Evolutionary conservation across 495 filamentous ascomycete species (phyloP).

Genomic region (Articulospora tetracladia): DNA sequence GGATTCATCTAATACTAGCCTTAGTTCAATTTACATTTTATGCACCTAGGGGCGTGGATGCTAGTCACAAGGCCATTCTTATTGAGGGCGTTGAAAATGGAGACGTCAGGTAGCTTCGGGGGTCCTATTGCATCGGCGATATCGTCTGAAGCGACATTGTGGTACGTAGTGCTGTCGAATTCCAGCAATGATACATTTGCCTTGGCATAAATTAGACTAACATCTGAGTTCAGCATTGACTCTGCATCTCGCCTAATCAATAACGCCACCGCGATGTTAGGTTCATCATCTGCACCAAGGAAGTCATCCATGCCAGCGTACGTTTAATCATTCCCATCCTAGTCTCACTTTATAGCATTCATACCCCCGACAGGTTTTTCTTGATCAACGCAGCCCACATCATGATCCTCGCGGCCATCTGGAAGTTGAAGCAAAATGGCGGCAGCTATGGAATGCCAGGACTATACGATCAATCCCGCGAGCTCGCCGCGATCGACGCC

Average conservation of each 20-base stretch:
- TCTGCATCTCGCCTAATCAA: slow-evolving; percentile 15
- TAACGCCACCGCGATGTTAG: slow-evolving; percentile 7
- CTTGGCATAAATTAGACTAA: slow-evolving; percentile 6
- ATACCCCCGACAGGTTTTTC: slow-evolving; percentile 16
- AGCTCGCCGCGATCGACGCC: slow-evolving; percentile 13
- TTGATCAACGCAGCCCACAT: slow-evolving; percentile 17
- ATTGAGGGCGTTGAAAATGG: slow-evolving; percentile 11
- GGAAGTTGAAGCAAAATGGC: slow-evolving; percentile 12
- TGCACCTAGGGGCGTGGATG: slow-evolving; percentile 13
- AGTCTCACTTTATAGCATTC: neutral
- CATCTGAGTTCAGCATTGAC: slow-evolving; percentile 8
- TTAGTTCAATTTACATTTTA: slow-evolving; percentile 19
- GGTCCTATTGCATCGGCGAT: slow-evolving; percentile 17
- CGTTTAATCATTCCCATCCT: neutral
- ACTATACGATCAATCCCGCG: slow-evolving; percentile 4
- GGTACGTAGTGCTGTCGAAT: slow-evolving; percentile 10
- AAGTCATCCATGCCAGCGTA: slow-evolving; percentile 15
- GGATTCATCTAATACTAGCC: no score
- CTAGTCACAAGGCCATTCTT: slow-evolving; percentile 15
- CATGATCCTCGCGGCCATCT: slow-evolving; percentile 13
- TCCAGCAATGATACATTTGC: neutral
- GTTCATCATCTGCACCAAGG: slow-evolving; percentile 11
- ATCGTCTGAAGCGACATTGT: slow-evolving; percentile 12
- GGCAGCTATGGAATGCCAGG: neutral
- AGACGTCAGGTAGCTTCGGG: slow-evolving; percentile 6